Conservation (phyloP, 805 yeast species). For the Komagataella phaffii region DNA sequence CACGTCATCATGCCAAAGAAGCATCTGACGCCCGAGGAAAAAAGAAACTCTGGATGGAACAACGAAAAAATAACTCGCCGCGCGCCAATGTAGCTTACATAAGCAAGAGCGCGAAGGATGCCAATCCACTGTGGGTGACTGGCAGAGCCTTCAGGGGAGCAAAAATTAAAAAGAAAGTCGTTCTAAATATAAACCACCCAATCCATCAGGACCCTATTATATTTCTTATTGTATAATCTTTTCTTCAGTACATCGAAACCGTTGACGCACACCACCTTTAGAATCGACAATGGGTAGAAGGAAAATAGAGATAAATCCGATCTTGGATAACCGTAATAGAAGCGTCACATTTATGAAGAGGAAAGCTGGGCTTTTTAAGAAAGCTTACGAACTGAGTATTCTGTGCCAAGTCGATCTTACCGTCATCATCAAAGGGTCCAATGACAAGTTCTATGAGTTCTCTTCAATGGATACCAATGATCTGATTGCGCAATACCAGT, state of each 20-base stretch:
- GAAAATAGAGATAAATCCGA: constrained; percentile 87
- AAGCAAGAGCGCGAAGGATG: background rate
- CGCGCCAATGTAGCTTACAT: background rate
- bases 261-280: background rate
- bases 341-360: constrained; percentile 85
- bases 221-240: background rate
- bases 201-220: background rate
- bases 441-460: constrained; percentile 75
- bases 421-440: constrained; percentile 74
- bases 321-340: constrained; percentile 77
- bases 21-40: background rate
- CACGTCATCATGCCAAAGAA: background rate
- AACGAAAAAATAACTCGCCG: too few species aligned
- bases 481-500: constrained; percentile 26
- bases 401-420: constrained; percentile 90
- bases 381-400: constrained; percentile 77
- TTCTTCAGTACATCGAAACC: background rate
- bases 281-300: constrained; percentile 73
- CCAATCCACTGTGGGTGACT: background rate
- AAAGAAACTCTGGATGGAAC: background rate
- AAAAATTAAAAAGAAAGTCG: background rate
- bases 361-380: constrained; percentile 85
- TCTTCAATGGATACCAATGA: constrained; percentile 54
- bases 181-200: background rate
- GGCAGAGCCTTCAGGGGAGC: background rate